These are phyloP conservation scores for Priceomyces fermenticarens DNA, from an alignment of 805 yeast species.

Conservation along the genomic window DNA sequence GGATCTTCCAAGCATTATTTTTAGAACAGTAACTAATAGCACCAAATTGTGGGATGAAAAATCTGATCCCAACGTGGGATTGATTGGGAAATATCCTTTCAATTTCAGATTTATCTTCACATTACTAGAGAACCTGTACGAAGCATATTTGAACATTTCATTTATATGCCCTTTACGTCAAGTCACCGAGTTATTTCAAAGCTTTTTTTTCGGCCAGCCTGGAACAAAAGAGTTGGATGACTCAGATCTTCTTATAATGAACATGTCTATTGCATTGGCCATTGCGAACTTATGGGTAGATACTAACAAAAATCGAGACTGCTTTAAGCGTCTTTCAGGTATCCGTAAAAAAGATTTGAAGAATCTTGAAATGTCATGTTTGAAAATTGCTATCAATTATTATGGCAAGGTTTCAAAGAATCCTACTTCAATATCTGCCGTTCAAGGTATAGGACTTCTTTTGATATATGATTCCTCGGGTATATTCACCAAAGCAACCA, in stretches of 20 bases:
- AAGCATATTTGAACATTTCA: constrained; percentile 13
- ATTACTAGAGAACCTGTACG: constrained; percentile 19
- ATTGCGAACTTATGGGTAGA: constrained; percentile 10
- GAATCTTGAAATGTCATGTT: constrained; percentile 13
- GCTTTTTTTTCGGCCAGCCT: constrained; percentile 17
- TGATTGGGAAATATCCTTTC: constrained; percentile 2
- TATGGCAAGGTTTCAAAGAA: constrained; percentile 42
- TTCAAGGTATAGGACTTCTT: constrained; percentile 50
- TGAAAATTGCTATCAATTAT: constrained; percentile 41
- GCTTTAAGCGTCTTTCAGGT: constrained; percentile 9
- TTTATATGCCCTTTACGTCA: constrained; percentile 10
- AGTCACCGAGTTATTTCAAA: constrained; percentile 19
- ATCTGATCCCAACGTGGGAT: constrained; percentile 1
- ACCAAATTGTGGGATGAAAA: constrained; percentile 2
- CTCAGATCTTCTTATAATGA: constrained; percentile 33
- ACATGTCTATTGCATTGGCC: constrained; percentile 16
- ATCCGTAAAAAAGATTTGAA: constrained; percentile 9
- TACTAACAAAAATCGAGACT: neutral
- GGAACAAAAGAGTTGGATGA: constrained; percentile 14
- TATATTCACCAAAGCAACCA: constrained; percentile 11
- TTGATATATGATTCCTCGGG: constrained; percentile 29
- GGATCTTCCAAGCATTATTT: neutral
- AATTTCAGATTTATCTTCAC: constrained; percentile 20
- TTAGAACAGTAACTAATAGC: neutral
- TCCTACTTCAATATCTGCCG: constrained; percentile 37